A percentile compares a stretch with the other conserved stretches of the same genome.
These are phyloP conservation scores for Scedosporium dehoogii DNA, from an alignment of 2,329 filamentous ascomycete species.

Conservation along the genomic window DNA sequence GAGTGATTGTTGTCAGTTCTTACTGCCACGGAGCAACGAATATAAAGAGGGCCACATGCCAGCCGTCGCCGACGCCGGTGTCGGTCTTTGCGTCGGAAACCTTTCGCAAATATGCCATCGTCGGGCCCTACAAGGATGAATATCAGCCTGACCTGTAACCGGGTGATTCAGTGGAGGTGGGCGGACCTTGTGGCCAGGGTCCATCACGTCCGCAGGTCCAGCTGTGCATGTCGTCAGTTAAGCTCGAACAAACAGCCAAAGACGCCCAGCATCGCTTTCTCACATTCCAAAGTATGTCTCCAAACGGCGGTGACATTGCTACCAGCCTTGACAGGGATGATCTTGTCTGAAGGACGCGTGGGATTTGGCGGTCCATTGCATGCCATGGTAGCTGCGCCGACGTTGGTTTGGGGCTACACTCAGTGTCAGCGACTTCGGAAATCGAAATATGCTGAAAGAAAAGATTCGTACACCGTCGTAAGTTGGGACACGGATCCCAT, in stretches of 20 bases:
- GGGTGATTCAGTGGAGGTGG: slow-evolving; percentile 7
- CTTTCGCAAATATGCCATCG: slow-evolving; percentile 44
- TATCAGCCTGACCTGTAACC: not conserved
- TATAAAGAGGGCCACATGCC: slow-evolving; percentile 14
- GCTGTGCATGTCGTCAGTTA: slow-evolving; percentile 11
- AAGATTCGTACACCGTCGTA: slow-evolving; percentile 29
- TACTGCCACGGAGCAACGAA: not conserved
- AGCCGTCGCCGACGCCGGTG: slow-evolving; percentile 27
- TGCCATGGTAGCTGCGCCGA: slow-evolving; percentile 40
- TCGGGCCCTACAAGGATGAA: slow-evolving; percentile 36
- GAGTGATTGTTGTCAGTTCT: not conserved
- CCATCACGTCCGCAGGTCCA: slow-evolving; percentile 41
- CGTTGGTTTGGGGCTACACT: slow-evolving; percentile 23
- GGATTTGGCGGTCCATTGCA: slow-evolving; percentile 48
- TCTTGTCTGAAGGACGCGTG: slow-evolving; percentile 34
- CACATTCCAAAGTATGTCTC: slow-evolving; percentile 37
- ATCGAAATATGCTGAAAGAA: slow-evolving; percentile 14
- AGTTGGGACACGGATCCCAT: slow-evolving; percentile 30
- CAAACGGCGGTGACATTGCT: slow-evolving; percentile 42
- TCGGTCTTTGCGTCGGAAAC: slow-evolving; percentile 34
- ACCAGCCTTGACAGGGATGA: slow-evolving; percentile 41
- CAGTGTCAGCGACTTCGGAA: not conserved
- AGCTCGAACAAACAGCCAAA: not conserved
- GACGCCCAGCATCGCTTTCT: slow-evolving; percentile 21
- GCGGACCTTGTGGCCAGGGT: slow-evolving; percentile 27